phyloP scores from a whole-genome alignment of 441 rosid genomes.

The Pelargonium citronellum region DNA sequence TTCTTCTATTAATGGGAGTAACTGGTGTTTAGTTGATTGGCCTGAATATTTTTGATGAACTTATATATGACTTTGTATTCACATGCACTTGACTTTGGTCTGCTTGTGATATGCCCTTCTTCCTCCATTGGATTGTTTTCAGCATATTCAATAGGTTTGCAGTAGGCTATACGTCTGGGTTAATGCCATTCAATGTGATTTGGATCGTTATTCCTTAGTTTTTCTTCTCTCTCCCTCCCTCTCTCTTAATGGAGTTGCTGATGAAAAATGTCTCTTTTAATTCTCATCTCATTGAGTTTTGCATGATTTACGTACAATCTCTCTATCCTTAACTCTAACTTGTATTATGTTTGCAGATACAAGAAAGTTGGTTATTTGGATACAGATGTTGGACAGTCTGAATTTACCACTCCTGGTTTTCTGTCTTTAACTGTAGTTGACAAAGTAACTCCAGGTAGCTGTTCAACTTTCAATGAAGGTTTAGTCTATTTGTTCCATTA shows the following conservation, averaged over 20 bases:
- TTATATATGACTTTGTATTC: not conserved
- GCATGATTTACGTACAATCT: not conserved
- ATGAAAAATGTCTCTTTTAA: not conserved
- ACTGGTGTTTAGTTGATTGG: not conserved
- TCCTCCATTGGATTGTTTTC: not conserved
- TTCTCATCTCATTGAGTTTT: not conserved
- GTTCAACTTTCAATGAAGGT: not conserved
- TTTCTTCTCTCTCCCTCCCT: not conserved
- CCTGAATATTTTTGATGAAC: not conserved
- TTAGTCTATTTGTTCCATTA: not conserved
- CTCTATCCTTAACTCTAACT: not conserved
- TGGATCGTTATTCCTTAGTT: not conserved
- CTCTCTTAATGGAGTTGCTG: no score
- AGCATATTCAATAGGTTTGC: not conserved
- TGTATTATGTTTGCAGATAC: slow-evolving; percentile 45
- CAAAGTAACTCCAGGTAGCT: slow-evolving; percentile 49
- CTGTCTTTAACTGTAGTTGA: slow-evolving; percentile 75
- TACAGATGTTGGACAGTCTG: slow-evolving; percentile 93
- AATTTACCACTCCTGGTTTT: slow-evolving; percentile 82
- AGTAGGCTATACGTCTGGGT: not conserved
- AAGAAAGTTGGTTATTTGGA: slow-evolving; percentile 79
- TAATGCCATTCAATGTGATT: not conserved
- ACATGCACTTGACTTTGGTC: not conserved
- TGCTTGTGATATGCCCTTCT: not conserved
- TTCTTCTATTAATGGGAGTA: not conserved